Base-by-base conservation (phyloP, 1,139 yeast genomes). In the Yamadazyma jaroonii region DNA sequence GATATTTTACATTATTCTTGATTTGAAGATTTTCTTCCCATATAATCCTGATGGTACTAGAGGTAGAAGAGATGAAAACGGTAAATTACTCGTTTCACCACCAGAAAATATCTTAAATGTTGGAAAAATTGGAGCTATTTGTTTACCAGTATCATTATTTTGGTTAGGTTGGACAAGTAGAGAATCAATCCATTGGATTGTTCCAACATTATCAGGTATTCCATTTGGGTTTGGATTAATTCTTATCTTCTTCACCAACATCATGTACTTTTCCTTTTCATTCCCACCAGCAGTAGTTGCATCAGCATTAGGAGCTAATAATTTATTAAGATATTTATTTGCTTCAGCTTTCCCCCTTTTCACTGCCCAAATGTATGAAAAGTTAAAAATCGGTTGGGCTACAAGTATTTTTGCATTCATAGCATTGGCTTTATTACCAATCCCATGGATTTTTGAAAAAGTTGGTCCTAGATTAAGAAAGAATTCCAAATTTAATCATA, bases 151-250 rank as follows among this genome's bases (percentile, higher is more conserved):
- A 32, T 73, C 87, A 0, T 67, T 85, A 41, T 85, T 86, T 60
- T 85, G 94, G 94, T 68, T 84, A 42, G 95, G 84, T 10, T 85
- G 95, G 95, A 73, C 90, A 3, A 76, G 87, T 6, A 73, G 77
- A 52, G 34, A 37, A 5, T 44, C 63, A n/a, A 77, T 84, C 23
- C 94, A 85, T 58, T 87, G 94, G 94, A 79, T 84, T 66, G 84
- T 79, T 11, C 89, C 95, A 9, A 69, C 81, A 31, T 77, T 84
- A 24, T 80, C 92, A 0, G 89, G 88, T 46, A 72, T 79, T 28
- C 83, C 89, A 28, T 84, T 84, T 54, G 90, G 92, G 1, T 81
- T 81, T 53, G 87, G 92, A 2, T 67, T 83, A 44, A 75, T 84
- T 44, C 65, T 84, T 52, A 76, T 86, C 37, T 87, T 87, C 70